Percentiles rank a stretch among this genome's conserved stretches.
Conservation (phyloP, 1,139 yeast genomes). For the Hanseniaspora uvarum region DNA sequence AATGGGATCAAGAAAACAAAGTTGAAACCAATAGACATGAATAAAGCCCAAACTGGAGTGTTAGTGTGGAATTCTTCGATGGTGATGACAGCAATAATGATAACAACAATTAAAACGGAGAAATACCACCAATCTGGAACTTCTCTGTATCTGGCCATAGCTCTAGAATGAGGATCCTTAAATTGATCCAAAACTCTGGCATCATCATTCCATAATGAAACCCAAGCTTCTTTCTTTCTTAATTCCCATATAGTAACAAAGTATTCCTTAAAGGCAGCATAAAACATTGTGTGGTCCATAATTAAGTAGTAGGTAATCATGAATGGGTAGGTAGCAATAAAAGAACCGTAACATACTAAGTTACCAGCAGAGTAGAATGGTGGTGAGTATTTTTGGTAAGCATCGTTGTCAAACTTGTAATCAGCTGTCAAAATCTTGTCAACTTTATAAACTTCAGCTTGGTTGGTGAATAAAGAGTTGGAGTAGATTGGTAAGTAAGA, state of each 20-base stretch:
- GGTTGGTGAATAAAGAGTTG: slow-evolving; percentile 40
- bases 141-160: slow-evolving; percentile 48
- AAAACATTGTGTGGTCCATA: slow-evolving; percentile 27
- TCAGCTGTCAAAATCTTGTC: slow-evolving; percentile 36
- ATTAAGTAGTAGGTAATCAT: slow-evolving; percentile 39
- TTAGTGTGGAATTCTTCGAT: slow-evolving; percentile 37
- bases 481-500: slow-evolving; percentile 48
- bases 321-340: slow-evolving; percentile 50
- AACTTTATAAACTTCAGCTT: slow-evolving; percentile 39
- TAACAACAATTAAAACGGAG: slow-evolving; percentile 39
- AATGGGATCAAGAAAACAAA: slow-evolving; percentile 47
- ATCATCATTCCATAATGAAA: slow-evolving; percentile 19
- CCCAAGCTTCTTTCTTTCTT: slow-evolving; percentile 25
- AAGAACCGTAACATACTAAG: slow-evolving; percentile 46
- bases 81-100: slow-evolving; percentile 41
- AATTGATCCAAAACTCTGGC: slow-evolving; percentile 28
- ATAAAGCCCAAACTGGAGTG: slow-evolving; percentile 44
- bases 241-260: slow-evolving; percentile 30
- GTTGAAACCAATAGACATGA: slow-evolving; percentile 47
- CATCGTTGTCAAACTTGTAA: slow-evolving; percentile 33
- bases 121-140: slow-evolving; percentile 57
- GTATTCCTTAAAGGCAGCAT: slow-evolving; percentile 26
- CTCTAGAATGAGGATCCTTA: slow-evolving; percentile 46
- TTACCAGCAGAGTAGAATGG: slow-evolving; percentile 54
- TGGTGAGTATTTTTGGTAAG: slow-evolving; percentile 41